Percentiles rank a stretch among this genome's conserved stretches.
Evolutionary conservation across 352 stramenopile species (phyloP).

Genomic region (Pythium phragmitis): DNA sequence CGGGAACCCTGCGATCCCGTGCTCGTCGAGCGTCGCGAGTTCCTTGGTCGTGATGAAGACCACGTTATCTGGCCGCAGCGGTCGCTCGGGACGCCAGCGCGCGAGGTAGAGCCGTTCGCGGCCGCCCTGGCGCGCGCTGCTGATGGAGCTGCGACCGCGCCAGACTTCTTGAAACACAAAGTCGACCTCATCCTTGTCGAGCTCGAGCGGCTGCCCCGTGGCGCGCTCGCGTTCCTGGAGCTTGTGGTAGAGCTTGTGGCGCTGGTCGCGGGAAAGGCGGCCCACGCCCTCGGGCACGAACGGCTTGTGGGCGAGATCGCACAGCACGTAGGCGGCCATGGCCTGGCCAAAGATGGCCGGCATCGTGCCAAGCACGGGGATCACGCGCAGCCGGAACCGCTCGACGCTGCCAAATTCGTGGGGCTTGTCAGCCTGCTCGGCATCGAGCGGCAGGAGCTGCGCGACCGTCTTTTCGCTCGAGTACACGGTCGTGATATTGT

Average conservation of each 20-base stretch:
- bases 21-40: conserved; percentile 53
- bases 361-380: conserved; percentile 93
- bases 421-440: conserved; percentile 87
- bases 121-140: conserved; percentile 62
- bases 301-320: conserved; percentile 90
- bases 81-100: conserved; percentile 74
- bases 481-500: conserved; percentile 88
- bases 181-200: conserved; percentile 87
- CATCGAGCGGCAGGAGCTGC: conserved; percentile 94
- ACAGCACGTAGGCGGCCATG: conserved; percentile 94
- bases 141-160: conserved; percentile 74
- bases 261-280: conserved; percentile 77
- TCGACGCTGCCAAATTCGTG: conserved; percentile 95
- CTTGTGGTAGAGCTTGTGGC: conserved; percentile 85
- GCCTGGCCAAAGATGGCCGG: conserved; percentile 98
- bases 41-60: conserved; percentile 87
- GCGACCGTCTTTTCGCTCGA: conserved; percentile 96
- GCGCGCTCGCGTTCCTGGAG: conserved; percentile 74
- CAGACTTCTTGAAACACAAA: conserved; percentile 88
- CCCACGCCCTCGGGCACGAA: conserved; percentile 76
- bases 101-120: conserved; percentile 79
- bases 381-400: conserved; percentile 95
- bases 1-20: conserved; percentile 66
- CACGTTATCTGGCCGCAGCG: conserved; percentile 79
- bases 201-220: conserved; percentile 54